Conservation (phyloP, 192 early-diverging fungal genomes). For the Coemansia sp. region DNA sequence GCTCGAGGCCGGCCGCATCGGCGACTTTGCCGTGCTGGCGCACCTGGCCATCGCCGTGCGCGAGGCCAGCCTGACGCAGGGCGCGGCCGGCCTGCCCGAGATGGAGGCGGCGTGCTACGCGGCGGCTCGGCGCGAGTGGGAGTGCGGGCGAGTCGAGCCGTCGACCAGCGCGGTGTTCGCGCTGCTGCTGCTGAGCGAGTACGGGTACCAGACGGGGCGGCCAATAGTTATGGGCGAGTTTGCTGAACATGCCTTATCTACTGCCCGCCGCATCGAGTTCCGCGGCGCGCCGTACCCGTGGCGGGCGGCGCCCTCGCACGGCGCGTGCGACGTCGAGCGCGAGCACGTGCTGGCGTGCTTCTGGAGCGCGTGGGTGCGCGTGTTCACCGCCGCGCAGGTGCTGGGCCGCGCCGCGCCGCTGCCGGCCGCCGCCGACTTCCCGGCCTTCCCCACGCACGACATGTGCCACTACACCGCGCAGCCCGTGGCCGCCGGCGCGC, state of each 20-base stretch:
- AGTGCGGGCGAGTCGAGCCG: conserved; percentile 14
- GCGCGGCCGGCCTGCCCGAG: not conserved
- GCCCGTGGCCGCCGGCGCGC: conserved; percentile 2
- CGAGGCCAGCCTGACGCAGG: conserved; percentile 22
- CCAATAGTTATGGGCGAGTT: conserved; percentile 25
- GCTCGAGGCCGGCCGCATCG: conserved; percentile 22
- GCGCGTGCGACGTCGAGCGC: conserved; percentile 43
- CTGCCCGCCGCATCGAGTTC: conserved; percentile 19
- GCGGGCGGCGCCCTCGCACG: not conserved
- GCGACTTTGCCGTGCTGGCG: conserved; percentile 53
- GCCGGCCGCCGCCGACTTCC: conserved; percentile 1
- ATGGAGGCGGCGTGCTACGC: conserved; percentile 26
- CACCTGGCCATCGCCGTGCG: conserved; percentile 31
- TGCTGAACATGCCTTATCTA: conserved; percentile 19
- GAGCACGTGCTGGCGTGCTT: conserved; percentile 42
- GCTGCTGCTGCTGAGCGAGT: conserved; percentile 47
- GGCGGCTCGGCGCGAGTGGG: conserved; percentile 40
- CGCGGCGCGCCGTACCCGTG: conserved; percentile 32
- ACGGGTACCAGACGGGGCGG: conserved; percentile 42
- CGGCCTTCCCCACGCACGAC: conserved; percentile 40
- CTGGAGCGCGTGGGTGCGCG: conserved; percentile 38
- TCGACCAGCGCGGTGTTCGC: conserved; percentile 23
- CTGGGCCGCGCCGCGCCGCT: conserved; percentile 11
- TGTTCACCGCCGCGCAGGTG: conserved; percentile 30
- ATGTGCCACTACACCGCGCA: conserved; percentile 36